These are phyloP conservation scores for peach (Prunus persica) DNA, from an alignment of 306 rosid genomes.

Conservation along the genomic window Prunus_persica_NCBIv2 NC_034014.1:25351501-25352000, in stretches of 20 bases:
- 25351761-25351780: not conserved
- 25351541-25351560: constrained; percentile 19
- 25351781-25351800: not conserved
- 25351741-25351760: not conserved
- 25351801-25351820: not conserved
- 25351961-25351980: not conserved
- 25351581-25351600: not conserved
- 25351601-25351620: not conserved
- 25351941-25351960: not conserved
- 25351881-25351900: constrained; percentile 3
- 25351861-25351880: not conserved
- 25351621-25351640: not conserved
- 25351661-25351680: not conserved
- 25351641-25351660: constrained; percentile 20
- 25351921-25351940: not conserved
- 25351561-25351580: not conserved
- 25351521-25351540: not conserved
- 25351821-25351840: too few species aligned
- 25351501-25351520: not conserved
- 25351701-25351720: constrained; percentile 2
- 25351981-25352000: not conserved
- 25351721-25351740: not conserved
- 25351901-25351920: not conserved
- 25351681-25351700: not conserved
- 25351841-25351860: not conserved